phyloP scores from a whole-genome alignment of 768 basidiomycete genomes.

The Xanthoconium stramineum region DNA sequence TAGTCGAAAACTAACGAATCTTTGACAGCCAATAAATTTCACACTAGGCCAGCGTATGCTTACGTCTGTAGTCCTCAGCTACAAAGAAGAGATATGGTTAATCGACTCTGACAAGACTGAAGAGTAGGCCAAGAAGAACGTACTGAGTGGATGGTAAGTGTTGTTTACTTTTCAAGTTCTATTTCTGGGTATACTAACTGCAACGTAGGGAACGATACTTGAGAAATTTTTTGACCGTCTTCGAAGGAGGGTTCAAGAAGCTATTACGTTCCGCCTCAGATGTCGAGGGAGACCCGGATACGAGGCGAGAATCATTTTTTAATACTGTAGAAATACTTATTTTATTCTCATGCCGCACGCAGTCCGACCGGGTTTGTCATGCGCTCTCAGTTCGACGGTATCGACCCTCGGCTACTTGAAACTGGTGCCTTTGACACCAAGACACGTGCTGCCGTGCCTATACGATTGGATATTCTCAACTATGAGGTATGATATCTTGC shows the following conservation, averaged over 20 bases:
- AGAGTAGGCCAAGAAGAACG: slow-evolving; percentile 52
- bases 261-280: slow-evolving; percentile 41
- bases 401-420: slow-evolving; percentile 77
- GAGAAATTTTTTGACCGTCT: slow-evolving; percentile 83
- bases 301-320: slow-evolving; percentile 52
- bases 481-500: slow-evolving; percentile 47
- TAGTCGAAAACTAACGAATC: neutral
- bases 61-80: slow-evolving; percentile 60
- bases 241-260: slow-evolving; percentile 58
- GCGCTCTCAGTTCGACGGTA: slow-evolving; percentile 93
- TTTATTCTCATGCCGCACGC: neutral
- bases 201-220: slow-evolving; percentile 71
- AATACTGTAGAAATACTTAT: neutral
- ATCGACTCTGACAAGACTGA: slow-evolving; percentile 54
- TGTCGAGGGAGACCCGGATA: slow-evolving; percentile 30
- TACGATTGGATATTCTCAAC: slow-evolving; percentile 84
- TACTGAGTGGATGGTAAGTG: slow-evolving; percentile 70
- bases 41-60: slow-evolving; percentile 80
- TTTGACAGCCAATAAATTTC: slow-evolving; percentile 55
- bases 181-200: too few relatives aligned
- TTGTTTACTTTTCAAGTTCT: neutral
- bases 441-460: slow-evolving; percentile 81
- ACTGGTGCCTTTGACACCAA: slow-evolving; percentile 96
- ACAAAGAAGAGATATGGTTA: slow-evolving; percentile 63
- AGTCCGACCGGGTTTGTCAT: slow-evolving; percentile 65